Evolutionary conservation across 257 asterid genomes (phyloP), one percentile per base, ranked within the genome.

Genomic region (Capsicum pubescens): DNA sequence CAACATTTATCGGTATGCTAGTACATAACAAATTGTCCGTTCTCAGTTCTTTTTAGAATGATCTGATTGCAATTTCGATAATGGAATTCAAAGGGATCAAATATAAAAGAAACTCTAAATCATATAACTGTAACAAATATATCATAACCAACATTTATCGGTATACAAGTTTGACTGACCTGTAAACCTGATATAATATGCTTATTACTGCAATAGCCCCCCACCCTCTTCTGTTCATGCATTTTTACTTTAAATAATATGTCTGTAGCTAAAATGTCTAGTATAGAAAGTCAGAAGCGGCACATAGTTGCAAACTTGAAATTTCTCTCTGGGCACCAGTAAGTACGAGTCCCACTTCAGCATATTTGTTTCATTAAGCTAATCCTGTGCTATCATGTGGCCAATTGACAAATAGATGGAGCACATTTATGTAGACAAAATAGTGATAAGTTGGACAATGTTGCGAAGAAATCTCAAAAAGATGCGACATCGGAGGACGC

Each of bases 111-210:
- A 11, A 48, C 59, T 72, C 16, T 35, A 15, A 12, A 32, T 66
- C 48, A 66, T 32, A 36, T 10, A 66, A 35, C 17, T 35, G 17
- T 35, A 67, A 35, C 5, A 7, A 67, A 67, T 35, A 67, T 35
- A 67, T 14, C 19, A 67, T 35, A 67, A n/a, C 74, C 46, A 66
- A 66, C 71, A 66, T 5, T 66, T 66, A 32, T 66, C 46, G 5
- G 19, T 32, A 67, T 67, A 35, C 50, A 67, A 67, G 50, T n/a
- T 67, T 67, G 74, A 66, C 74, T 35, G 74, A 67, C 74, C 50
- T 35, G 50, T 67, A 67, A 16, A 67, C 50, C 21, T 67, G 46
- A 67, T 35, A 67, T 67, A 67, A 35, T 13, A 19, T 67, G 19
- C n/a, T 67, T 35, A n/a, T 67, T 39, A 15, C 19, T 35, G 74